Evolutionary conservation across 805 yeast species (phyloP).

Genomic region (Ogataea naganishii): DNA sequence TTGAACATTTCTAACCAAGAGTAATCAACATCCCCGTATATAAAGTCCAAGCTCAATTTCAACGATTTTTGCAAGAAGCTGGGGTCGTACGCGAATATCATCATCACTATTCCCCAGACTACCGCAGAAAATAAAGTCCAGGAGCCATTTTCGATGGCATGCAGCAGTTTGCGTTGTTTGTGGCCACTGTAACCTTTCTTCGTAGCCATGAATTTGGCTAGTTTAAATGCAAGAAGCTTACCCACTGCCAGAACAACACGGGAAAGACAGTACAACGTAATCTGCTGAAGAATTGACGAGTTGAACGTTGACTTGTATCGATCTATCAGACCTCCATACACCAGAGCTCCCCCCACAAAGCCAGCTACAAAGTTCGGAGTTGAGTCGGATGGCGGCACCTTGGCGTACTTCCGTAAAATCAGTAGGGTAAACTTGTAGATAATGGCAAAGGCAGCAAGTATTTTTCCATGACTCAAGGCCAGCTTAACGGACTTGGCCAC

Average conservation of each 20-base stretch:
- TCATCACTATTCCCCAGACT: constrained; percentile 71
- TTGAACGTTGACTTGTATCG: too few species aligned
- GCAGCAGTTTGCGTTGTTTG: constrained; percentile 6
- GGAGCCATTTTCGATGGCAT: constrained; percentile 20
- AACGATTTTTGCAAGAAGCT: constrained; percentile 54
- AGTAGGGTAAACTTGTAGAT: constrained; percentile 13
- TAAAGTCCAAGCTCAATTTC: constrained; percentile 61
- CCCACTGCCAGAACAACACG: constrained; percentile 58
- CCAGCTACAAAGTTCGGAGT: constrained; percentile 24
- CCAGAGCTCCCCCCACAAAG: constrained; percentile 19
- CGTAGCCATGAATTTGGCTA: constrained; percentile 8
- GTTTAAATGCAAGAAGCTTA: constrained; percentile 30
- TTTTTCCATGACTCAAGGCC: constrained; percentile 24
- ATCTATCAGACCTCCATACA: constrained; percentile 21
- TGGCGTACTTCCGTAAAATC: constrained; percentile 4
- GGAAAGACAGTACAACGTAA: constrained; percentile 65
- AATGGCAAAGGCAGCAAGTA: constrained; percentile 21
- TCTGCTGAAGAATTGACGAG: constrained; percentile 50
- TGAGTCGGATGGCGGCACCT: too few species aligned
- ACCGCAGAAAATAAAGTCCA: constrained; percentile 59
- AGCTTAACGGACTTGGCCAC: constrained; percentile 12
- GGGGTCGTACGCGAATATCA: constrained; percentile 55
- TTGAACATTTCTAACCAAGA: constrained; percentile 22
- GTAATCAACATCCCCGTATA: constrained; percentile 50
- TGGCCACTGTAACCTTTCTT: constrained; percentile 1